A percentile compares a stretch with the other conserved stretches of the same genome.
Conservation (phyloP, 1,284 basidiomycete genomes). For the Cystobasidiaceae sp. region DNA sequence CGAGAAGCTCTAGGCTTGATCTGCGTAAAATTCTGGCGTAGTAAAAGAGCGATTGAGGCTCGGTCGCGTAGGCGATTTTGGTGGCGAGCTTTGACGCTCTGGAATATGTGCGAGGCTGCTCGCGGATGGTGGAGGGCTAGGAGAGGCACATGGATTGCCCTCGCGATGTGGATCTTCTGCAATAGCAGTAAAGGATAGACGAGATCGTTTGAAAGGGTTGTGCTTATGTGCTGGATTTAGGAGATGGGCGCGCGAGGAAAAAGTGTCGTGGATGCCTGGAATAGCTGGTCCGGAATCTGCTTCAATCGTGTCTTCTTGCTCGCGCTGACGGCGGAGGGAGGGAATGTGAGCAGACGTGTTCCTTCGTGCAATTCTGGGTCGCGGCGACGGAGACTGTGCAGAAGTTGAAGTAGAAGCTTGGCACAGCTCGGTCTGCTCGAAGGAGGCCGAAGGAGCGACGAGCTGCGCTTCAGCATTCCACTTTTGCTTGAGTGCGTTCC, state of each 20-base stretch:
- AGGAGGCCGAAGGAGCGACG: background rate
- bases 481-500: background rate
- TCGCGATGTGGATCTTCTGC: background rate
- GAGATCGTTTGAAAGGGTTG: conserved; percentile 22
- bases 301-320: background rate
- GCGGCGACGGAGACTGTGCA: background rate
- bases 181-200: conserved; percentile 11
- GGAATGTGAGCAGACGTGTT: conserved; percentile 3
- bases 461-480: conserved; percentile 28
- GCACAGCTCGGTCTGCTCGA: background rate
- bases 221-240: conserved; percentile 10
- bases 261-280: background rate
- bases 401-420: background rate
- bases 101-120: background rate
- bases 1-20: background rate
- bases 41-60: conserved; percentile 27
- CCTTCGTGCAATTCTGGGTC: conserved; percentile 11
- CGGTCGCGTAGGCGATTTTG: conserved; percentile 15
- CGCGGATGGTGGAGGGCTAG: background rate
- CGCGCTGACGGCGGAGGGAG: conserved; percentile 1
- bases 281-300: background rate
- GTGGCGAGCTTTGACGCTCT: background rate
- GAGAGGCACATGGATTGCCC: background rate
- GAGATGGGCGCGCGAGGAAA: conserved; percentile 17
- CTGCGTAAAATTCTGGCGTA: conserved; percentile 12